Base-by-base conservation (phyloP, 768 basidiomycete genomes). In the Leccinum boreale region DNA sequence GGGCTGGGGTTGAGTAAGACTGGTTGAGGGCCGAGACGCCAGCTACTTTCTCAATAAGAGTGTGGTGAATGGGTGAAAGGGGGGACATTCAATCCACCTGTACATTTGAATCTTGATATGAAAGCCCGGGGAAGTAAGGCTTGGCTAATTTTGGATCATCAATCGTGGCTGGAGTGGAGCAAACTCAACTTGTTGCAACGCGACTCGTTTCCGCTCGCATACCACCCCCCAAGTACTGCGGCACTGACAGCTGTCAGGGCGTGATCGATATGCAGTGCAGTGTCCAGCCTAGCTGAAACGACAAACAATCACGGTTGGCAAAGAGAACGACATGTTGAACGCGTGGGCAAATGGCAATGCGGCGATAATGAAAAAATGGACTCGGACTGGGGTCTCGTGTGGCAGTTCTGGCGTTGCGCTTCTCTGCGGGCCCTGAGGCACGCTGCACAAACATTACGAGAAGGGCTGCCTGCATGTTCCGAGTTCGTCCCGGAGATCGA, bases 191-290 rank as follows among this genome's bases (percentile, higher is more conserved):
- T 39, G 39, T 42, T 42, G n/a, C 53, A 58, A 62, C 54, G 65
- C 59, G 65, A 64, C 46, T 66, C 65, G 62, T 67, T 60, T 67
- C 65, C 66, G 57, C 39, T 35, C 23, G 53, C 54, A 56, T 50
- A 24, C 50, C 59, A 56, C 51, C 39, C 36, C 36, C 33, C 29
- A 31, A 31, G 11, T 12, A 3, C 50, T 52, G 58, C 26, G 11
- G 44, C 11, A 21, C 44, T 21, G 44, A 19, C 19, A 15, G 24
- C 47, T 47, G 46, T 52, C 49, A 50, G 49, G 52, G n/a, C 45
- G 28, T 12, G 65, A 67, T 65, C 58, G 59, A 67, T 65, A 54
- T 17, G 6, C 39, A 42, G 39, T 42, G 39, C 39, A 42, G n/a
- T n/a, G n/a, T 42, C 10, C 47, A 31, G 54, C 31, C 60, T 33